phyloP scores from a whole-genome alignment of 192 early-diverging fungal genomes.

The Jimgerdemannia flammicorona region DNA sequence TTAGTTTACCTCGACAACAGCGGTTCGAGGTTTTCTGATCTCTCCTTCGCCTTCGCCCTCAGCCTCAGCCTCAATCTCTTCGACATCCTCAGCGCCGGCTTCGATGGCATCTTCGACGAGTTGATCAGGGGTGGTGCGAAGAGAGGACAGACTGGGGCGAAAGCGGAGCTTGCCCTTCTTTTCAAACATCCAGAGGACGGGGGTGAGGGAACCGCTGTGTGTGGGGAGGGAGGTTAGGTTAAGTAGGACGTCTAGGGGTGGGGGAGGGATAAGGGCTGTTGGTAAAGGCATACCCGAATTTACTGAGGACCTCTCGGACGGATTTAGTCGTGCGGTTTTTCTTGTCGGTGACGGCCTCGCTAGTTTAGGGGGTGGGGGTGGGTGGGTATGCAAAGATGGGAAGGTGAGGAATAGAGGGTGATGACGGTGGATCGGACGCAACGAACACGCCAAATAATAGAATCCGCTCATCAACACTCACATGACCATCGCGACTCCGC shows the following conservation, averaged over 20 bases:
- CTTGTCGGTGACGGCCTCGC: conserved; percentile 54
- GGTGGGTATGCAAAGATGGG: background rate
- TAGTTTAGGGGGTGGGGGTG: background rate
- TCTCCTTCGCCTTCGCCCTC: background rate
- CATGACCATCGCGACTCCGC: conserved; percentile 59
- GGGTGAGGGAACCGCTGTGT: conserved; percentile 52
- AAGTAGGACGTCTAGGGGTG: conserved; percentile 2
- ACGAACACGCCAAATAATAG: no score
- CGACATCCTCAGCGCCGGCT: conserved; percentile 56
- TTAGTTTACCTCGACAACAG: no score
- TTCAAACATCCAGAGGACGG: conserved; percentile 67
- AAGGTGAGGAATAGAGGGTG: no score
- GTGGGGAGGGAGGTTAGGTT: background rate
- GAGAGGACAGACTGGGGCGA: conserved; percentile 26
- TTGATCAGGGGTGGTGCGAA: conserved; percentile 40
- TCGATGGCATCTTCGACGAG: conserved; percentile 61
- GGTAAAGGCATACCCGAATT: conserved; percentile 29
- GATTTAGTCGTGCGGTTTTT: conserved; percentile 58
- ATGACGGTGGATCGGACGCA: no score
- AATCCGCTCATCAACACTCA: no score
- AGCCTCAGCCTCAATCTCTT: conserved; percentile 34
- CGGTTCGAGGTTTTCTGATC: no score
- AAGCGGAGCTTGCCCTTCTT: conserved; percentile 60
- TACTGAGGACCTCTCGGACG: conserved; percentile 54
- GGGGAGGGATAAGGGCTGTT: background rate